Base-by-base conservation (phyloP, 768 basidiomycete genomes). In the Glaciozyma antarctica region DNA sequence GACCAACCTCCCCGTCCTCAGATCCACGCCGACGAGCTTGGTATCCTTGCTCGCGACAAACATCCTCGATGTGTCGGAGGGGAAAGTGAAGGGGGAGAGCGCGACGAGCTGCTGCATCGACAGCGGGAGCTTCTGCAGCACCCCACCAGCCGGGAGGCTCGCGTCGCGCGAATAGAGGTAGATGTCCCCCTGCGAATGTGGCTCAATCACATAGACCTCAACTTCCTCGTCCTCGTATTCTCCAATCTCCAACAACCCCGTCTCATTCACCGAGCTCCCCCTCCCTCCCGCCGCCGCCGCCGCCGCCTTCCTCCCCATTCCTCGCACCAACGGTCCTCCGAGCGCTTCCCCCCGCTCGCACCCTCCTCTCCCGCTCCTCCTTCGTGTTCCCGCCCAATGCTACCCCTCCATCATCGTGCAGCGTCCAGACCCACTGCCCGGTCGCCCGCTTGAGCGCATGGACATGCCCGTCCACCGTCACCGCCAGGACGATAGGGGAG, bases 41-140 rank as follows among this genome's bases (percentile, higher is more conserved):
- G 91, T 93, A 76, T 92, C 87, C 77, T 95, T 95, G 75, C 84
- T 83, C 13, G 92, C 94, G 4, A 92, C 86, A 75, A 99, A 99
- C 24, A 88, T 81, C 45, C 88, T 82, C 15, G 79, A 79, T 4
- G 84, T 81, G 43, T 84, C 84, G 21, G 81, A 75, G 9, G 83
- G 85, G 76, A 94, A 93, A 24, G 86, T 88, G 56, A 93, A 85
- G 0, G 86, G 86, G 2, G 84, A 91, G 76, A 89, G 79, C 70
- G 94, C 88, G 73, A 97, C 91, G 68, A 99, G 83, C 75, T 97
- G 88, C 2, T 89, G 80, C 83, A 98, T 90, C 58, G 91, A 85
- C 68, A 95, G 83, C 1, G 92, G 90, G 67, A 99, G 86, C 56
- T 87, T 88, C 73, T 91, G 86, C 49, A 97, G 81, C 3, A 47